Evolutionary conservation across 441 rosid species (phyloP), one percentile per base, ranked within the genome.

Genomic region (Populus hybrid): DNA sequence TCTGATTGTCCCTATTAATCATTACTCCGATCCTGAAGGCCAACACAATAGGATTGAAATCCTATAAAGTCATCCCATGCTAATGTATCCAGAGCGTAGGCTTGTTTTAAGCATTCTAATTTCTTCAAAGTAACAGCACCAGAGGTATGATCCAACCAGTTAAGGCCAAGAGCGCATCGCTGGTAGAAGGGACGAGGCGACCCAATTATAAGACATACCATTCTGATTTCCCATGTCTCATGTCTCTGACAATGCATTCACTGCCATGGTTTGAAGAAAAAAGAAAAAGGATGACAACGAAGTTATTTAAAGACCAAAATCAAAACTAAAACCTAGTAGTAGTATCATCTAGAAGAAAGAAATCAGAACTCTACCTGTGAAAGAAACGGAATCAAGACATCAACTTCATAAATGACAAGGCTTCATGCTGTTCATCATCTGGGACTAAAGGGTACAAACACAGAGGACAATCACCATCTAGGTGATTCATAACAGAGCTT

Each of bases 321-420:
- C 23, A 5, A 28, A 78, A 74, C 46, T 24, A 35, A 67, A 16
- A 71, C 53, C 61, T n/a, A 28, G 21, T 38, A 38, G 9, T 36
- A 38, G 42, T 38, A 30, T 67, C 34, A 67, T 21, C 23, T 42
- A 75, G 67, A 72, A 71, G 67, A 67, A 69, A 67, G 46, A 75
- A 70, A 76, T 67, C 12, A 34, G 26, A 18, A 74, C 64, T 40
- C 77, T 85, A 94, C 98, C 94, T 80, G 85, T 95, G 99, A 80
- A 91, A 93, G 81, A 94, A 95, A 81, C 93, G 97, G 78, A 92
- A 95, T 83, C 99, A 95, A 80, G 99, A 95, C 98, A 95, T 95
- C 83, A 95, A 84, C 90, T 95, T 95, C 98, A 93, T 95, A 86
- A 92, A 92, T 59, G 95, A 91, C 84, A 87, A 84, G 73, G 73